Evolutionary conservation across 257 asterid species (phyloP), one percentile per base, ranked within the genome.

Genomic region (Fraxinus quadrangulata): DNA sequence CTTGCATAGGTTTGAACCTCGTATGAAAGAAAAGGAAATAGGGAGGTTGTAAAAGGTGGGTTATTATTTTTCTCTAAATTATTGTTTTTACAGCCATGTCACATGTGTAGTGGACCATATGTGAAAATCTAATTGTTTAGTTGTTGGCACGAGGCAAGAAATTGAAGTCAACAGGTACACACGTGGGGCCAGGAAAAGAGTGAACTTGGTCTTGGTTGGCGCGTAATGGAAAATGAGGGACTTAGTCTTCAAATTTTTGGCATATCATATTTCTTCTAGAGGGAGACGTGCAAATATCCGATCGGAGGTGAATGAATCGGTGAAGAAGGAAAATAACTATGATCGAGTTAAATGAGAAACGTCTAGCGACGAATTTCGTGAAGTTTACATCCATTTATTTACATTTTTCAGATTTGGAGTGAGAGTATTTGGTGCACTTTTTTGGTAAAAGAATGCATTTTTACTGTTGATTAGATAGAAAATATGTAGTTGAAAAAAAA

Each of bases 171-270:
- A 42, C 4, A 26, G 73, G 31, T 23, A 51, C 77, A 47, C 75
- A 72, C 69, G 79, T 68, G 84, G 77, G 61, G 6, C 49, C 47
- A 19, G 3, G 47, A 10, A 2, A 40, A 10, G 26, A 1, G 0
- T 1, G 74, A 71, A 74, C 81, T 69, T 75, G 81, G 82, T 83
- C 86, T 75, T 49, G 7, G 76, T 19, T 80, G 86, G 86, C 72
- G 74, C 84, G 77, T 82, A 76, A 73, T 4, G 49, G 31, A 26
- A 30, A 42, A 12, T 26, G 42, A 67, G 49, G 21, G 74, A 63
- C 72, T 7, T 14, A 13, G 72, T 75, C 79, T 40, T 17, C 63
- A 37, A 37, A 40, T 61, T 24, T 12, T 71, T 23, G 33, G 0
- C 49, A 11, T 19, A 11, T 39, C 16, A 39, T 39, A 30, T 19